These are phyloP conservation scores for Hypericum perforatum DNA, from an alignment of 345 rosid genomes.

Conservation along the genomic window DNA sequence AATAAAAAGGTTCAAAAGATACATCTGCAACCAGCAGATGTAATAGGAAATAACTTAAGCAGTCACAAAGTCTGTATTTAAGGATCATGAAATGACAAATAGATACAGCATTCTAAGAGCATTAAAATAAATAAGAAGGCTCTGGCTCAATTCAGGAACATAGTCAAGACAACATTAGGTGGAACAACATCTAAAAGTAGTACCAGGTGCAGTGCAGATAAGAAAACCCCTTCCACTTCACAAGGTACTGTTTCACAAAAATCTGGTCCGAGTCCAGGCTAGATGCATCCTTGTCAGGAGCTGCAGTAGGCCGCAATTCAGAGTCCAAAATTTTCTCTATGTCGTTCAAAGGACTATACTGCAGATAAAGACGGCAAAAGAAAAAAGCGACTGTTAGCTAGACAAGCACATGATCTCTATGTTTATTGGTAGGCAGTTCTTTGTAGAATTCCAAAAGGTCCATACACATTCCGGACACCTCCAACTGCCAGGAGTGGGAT, in stretches of 20 bases:
- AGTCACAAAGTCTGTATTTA: no score
- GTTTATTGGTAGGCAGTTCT: conserved; percentile 3
- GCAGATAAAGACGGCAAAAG: conserved; percentile 18
- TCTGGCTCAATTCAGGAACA: neutral
- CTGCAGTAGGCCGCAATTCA: conserved; percentile 89
- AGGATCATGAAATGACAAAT: no score
- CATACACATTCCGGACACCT: conserved; percentile 95
- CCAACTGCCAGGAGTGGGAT: conserved; percentile 67
- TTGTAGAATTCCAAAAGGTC: conserved; percentile 12
- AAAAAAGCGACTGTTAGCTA: conserved; percentile 15
- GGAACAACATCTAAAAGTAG: neutral
- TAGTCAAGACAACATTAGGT: neutral
- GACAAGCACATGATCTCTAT: conserved; percentile 4
- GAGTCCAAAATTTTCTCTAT: conserved; percentile 88
- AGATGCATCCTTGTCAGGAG: conserved; percentile 54
- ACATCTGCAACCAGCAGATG: conserved; percentile 4
- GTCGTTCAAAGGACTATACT: conserved; percentile 94
- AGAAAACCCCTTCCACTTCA: conserved; percentile 97
- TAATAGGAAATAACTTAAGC: no score
- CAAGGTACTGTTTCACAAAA: conserved; percentile 89
- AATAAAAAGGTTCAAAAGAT: neutral
- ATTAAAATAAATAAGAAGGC: no score
- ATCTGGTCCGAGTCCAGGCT: conserved; percentile 57
- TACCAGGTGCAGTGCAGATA: conserved; percentile 98
- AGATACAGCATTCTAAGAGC: no score